These are phyloP conservation scores for Exophiala oligosperma DNA, from an alignment of 2,329 filamentous ascomycete genomes.

Conservation along the genomic window DNA sequence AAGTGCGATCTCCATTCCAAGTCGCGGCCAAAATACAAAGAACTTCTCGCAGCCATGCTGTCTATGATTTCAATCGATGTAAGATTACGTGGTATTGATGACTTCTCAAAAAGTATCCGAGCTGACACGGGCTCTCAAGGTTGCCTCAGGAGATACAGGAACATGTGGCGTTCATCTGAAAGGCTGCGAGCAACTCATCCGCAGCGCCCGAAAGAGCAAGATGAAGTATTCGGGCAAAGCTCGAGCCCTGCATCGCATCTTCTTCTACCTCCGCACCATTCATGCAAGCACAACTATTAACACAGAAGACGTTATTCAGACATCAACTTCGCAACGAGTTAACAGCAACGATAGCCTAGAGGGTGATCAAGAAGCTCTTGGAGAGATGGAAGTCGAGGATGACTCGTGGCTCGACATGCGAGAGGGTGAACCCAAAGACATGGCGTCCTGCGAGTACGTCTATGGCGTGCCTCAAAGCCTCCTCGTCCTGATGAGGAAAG, in stretches of 20 bases:
- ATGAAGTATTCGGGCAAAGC: constrained; percentile 4
- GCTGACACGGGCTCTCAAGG: background rate
- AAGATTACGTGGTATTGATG: background rate
- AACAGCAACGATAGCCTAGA: background rate
- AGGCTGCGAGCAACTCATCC: constrained; percentile 6
- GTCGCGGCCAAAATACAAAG: constrained; percentile 4
- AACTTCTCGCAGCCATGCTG: constrained; percentile 5
- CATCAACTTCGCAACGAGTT: background rate
- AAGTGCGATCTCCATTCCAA: background rate
- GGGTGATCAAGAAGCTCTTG: background rate
- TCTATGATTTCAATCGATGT: constrained; percentile 10
- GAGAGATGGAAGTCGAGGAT: background rate
- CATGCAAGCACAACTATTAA: constrained; percentile 1
- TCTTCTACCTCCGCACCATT: constrained; percentile 5
- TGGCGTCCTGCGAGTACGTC: constrained; percentile 4
- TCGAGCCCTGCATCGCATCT: constrained; percentile 5
- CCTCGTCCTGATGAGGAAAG: constrained; percentile 1
- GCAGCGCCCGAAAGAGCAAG: constrained; percentile 4
- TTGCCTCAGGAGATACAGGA: constrained; percentile 4
- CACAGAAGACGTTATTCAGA: background rate
- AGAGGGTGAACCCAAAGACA: background rate
- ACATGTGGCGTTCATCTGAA: constrained; percentile 3
- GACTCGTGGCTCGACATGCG: constrained; percentile 1
- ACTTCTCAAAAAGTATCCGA: background rate
- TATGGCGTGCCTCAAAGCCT: constrained; percentile 5